Conservation (phyloP, 495 filamentous ascomycete species). For the Pyrenula massariospora region DNA sequence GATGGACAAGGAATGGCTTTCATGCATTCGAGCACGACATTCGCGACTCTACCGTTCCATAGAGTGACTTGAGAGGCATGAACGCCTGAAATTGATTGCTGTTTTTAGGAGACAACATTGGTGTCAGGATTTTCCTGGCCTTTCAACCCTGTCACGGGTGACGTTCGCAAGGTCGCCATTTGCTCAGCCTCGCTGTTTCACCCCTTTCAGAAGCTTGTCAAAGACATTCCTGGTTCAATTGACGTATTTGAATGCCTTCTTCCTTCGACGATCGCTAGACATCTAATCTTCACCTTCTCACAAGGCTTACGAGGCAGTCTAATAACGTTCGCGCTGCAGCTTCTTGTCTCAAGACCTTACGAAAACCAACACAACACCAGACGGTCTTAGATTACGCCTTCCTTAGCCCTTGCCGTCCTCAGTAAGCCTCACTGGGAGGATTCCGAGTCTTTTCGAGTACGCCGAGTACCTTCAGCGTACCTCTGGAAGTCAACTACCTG, state of each 20-base stretch:
- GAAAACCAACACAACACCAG: background rate
- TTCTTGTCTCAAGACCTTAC: slow-evolving; percentile 5
- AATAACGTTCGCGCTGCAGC: slow-evolving; percentile 7
- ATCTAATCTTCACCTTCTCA: background rate
- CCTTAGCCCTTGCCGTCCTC: background rate
- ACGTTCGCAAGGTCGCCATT: background rate
- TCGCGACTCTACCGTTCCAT: too few relatives aligned
- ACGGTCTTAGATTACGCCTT: slow-evolving; percentile 6
- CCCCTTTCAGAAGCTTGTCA: background rate
- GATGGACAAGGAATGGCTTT: too few relatives aligned
- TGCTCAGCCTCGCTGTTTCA: background rate
- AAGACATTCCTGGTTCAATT: background rate
- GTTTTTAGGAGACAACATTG: too few relatives aligned
- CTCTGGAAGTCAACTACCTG: too few relatives aligned
- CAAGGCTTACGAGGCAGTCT: background rate
- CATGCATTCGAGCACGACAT: too few relatives aligned
- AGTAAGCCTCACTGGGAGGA: background rate
- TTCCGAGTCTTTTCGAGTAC: background rate
- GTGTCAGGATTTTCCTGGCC: too few relatives aligned
- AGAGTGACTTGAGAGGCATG: too few relatives aligned
- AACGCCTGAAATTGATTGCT: too few relatives aligned
- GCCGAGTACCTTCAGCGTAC: too few relatives aligned
- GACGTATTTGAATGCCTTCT: background rate
- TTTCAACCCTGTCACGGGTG: background rate
- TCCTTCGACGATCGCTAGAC: background rate